Percentiles rank a stretch among this genome's conserved stretches.
Conservation (phyloP, 1,139 yeast species). For the Candida dubliniensis region DNA sequence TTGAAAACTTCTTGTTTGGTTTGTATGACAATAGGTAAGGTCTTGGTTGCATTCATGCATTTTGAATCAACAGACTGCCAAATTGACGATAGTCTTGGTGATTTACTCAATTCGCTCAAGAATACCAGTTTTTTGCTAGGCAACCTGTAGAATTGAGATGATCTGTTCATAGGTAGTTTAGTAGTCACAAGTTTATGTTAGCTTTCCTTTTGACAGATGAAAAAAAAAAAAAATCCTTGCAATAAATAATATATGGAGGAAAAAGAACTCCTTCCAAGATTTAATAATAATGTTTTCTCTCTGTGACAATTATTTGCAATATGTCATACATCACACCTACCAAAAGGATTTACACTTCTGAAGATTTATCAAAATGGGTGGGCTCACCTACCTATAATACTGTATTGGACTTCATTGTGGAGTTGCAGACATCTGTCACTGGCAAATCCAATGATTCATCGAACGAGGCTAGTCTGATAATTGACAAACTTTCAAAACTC, state of each 20-base stretch:
- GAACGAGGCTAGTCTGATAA: slow-evolving; percentile 23
- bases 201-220: neutral
- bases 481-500: slow-evolving; percentile 34
- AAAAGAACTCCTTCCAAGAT: neutral
- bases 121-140: slow-evolving; percentile 19
- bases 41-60: slow-evolving; percentile 32
- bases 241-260: too few species aligned
- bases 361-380: slow-evolving; percentile 68
- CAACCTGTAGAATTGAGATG: slow-evolving; percentile 14
- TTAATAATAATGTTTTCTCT: neutral
- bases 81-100: slow-evolving; percentile 19
- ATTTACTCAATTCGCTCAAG: slow-evolving; percentile 14
- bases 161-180: neutral
- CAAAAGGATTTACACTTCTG: slow-evolving; percentile 56
- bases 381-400: slow-evolving; percentile 49
- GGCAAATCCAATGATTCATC: slow-evolving; percentile 57
- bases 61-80: slow-evolving; percentile 14
- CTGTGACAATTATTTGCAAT: neutral
- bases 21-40: slow-evolving; percentile 40
- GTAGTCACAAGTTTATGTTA: neutral
- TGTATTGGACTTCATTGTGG: slow-evolving; percentile 55
- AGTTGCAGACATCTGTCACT: slow-evolving; percentile 63
- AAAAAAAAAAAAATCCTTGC: neutral
- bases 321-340: slow-evolving; percentile 32
- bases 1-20: slow-evolving; percentile 30